These are phyloP conservation scores for Diaporthe sp. DNA, from an alignment of 2,329 filamentous ascomycete genomes.

Conservation along the genomic window DNA sequence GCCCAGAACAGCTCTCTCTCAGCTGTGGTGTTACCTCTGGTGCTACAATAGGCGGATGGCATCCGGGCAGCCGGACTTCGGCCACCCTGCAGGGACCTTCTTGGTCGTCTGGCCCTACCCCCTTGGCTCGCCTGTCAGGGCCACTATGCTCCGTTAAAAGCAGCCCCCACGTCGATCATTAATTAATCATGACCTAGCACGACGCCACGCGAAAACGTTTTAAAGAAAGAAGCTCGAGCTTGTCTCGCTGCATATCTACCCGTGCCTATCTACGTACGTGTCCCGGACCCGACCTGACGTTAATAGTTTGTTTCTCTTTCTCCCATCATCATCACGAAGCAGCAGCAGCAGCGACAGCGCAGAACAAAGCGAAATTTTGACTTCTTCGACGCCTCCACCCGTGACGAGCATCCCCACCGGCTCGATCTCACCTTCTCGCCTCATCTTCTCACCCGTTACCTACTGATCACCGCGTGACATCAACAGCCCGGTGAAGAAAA, in stretches of 20 bases:
- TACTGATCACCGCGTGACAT: background rate
- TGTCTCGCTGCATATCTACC: background rate
- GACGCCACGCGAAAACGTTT: conserved; percentile 32
- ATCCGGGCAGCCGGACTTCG: conserved; percentile 13
- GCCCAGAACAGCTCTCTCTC: background rate
- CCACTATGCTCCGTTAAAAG: conserved; percentile 27
- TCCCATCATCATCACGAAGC: background rate
- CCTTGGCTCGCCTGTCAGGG: conserved; percentile 19
- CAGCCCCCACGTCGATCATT: conserved; percentile 33
- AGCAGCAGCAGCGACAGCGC: background rate
- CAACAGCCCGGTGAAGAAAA: conserved; percentile 1
- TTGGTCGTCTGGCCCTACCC: background rate
- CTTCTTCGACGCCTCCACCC: background rate
- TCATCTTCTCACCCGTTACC: no score
- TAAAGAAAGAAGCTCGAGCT: conserved; percentile 25
- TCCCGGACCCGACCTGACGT: conserved; percentile 15
- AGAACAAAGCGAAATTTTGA: background rate
- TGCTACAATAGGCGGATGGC: conserved; percentile 4
- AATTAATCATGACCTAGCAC: conserved; percentile 31
- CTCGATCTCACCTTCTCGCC: background rate
- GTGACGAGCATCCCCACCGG: conserved; percentile 7
- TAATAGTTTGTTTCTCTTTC: background rate
- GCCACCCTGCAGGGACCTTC: conserved; percentile 5
- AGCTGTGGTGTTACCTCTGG: background rate
- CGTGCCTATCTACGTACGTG: background rate